Conservation (phyloP, 2,329 filamentous ascomycete genomes). For the Calonectria hawksworthii region DNA sequence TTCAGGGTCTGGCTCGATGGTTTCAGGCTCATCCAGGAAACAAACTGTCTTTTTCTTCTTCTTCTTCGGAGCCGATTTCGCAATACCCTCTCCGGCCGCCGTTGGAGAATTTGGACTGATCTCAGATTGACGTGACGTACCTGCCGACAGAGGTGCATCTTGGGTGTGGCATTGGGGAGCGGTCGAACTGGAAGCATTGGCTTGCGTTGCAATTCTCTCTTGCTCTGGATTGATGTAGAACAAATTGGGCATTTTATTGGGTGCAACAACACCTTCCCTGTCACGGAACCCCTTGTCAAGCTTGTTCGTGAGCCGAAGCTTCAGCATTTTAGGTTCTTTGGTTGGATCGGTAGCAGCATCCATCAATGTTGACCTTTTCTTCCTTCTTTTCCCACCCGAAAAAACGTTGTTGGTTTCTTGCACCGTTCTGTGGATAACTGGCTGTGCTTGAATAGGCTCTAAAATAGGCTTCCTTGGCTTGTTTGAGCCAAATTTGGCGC, state of each 20-base stretch:
- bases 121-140: background rate
- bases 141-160: slow-evolving; percentile 16
- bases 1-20: slow-evolving; percentile 35
- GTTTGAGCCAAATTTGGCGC: slow-evolving; percentile 17
- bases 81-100: background rate
- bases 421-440: slow-evolving; percentile 16
- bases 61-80: slow-evolving; percentile 28
- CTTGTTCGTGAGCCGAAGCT: slow-evolving; percentile 52
- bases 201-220: background rate
- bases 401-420: slow-evolving; percentile 59
- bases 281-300: slow-evolving; percentile 59
- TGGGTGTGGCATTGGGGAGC: slow-evolving; percentile 1
- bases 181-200: background rate
- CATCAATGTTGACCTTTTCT: slow-evolving; percentile 52
- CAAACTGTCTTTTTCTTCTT: slow-evolving; percentile 45
- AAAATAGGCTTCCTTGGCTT: background rate
- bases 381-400: slow-evolving; percentile 56
- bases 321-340: slow-evolving; percentile 58
- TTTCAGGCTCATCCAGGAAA: slow-evolving; percentile 37
- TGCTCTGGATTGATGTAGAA: slow-evolving; percentile 49
- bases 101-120: background rate
- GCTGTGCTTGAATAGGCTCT: slow-evolving; percentile 19
- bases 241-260: slow-evolving; percentile 49
- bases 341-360: slow-evolving; percentile 58
- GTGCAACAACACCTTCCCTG: slow-evolving; percentile 56